Conservation (phyloP, 805 yeast species). For the Jamesozyma lodderae region DNA sequence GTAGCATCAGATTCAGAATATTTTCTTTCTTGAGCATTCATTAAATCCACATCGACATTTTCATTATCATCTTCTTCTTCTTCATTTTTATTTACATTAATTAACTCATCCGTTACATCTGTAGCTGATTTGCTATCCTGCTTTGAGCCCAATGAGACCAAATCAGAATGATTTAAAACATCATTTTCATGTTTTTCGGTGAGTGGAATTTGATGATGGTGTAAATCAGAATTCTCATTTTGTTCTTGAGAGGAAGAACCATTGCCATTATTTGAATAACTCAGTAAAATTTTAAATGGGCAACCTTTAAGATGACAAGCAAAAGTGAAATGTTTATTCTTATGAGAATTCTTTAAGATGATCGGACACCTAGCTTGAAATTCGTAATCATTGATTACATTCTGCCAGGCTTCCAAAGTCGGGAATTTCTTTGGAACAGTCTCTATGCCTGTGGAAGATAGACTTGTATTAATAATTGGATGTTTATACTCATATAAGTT, state of each 20-base stretch:
- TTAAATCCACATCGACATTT: conserved; percentile 2
- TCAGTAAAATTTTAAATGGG: conserved; percentile 27
- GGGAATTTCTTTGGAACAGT: conserved; percentile 19
- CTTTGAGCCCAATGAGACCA: background rate
- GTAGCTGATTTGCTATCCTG: background rate
- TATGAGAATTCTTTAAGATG: conserved; percentile 30
- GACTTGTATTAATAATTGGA: conserved; percentile 27
- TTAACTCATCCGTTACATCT: background rate
- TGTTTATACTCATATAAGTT: conserved; percentile 30
- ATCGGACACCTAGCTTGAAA: conserved; percentile 31
- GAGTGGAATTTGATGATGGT: too few relatives aligned
- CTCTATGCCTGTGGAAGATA: conserved; percentile 20
- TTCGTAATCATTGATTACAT: conserved; percentile 30
- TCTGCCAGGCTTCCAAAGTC: conserved; percentile 27
- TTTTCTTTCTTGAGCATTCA: conserved; percentile 6
- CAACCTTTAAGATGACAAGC: conserved; percentile 30
- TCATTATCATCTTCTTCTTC: conserved; percentile 1
- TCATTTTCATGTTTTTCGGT: too few relatives aligned
- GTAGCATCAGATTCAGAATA: conserved; percentile 13
- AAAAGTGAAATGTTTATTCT: conserved; percentile 30
- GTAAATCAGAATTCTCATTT: too few relatives aligned
- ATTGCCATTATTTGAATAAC: conserved; percentile 20
- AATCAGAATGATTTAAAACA: background rate
- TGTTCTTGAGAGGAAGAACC: background rate
- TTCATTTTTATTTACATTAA: conserved; percentile 2